These are phyloP conservation scores for Penicillium flavigenum DNA, from an alignment of 495 filamentous ascomycete genomes.

Conservation along the genomic window DNA sequence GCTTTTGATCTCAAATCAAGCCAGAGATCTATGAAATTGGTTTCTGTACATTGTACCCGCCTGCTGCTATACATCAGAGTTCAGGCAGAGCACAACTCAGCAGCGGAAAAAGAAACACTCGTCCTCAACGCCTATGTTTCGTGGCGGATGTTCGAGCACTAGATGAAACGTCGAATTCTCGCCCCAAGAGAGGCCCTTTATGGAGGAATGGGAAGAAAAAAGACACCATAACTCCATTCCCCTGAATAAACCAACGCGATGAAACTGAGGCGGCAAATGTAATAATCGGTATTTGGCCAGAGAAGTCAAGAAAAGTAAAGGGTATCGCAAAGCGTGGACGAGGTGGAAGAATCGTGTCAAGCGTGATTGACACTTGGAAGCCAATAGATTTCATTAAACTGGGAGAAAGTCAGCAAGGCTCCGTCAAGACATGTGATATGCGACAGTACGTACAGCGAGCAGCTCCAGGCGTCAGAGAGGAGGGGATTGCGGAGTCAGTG, in stretches of 20 bases:
- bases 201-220: slow-evolving; percentile 1
- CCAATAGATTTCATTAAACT: slow-evolving; percentile 21
- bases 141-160: slow-evolving; percentile 1
- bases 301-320: slow-evolving; percentile 21
- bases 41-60: slow-evolving; percentile 24
- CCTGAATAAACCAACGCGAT: too few species aligned
- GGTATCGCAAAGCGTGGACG: slow-evolving; percentile 24
- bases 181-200: neutral
- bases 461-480: slow-evolving; percentile 38
- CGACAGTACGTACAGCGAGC: slow-evolving; percentile 32
- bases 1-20: slow-evolving; percentile 11
- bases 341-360: slow-evolving; percentile 10
- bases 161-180: neutral
- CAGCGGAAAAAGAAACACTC: neutral
- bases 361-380: slow-evolving; percentile 7
- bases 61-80: slow-evolving; percentile 24
- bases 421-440: neutral
- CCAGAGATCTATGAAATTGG: neutral
- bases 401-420: slow-evolving; percentile 2
- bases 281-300: slow-evolving; percentile 14
- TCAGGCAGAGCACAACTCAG: slow-evolving; percentile 1
- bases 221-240: slow-evolving; percentile 26
- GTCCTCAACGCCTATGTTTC: neutral
- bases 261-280: too few species aligned
- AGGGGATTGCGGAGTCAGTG: slow-evolving; percentile 27